Evolutionary conservation across 768 basidiomycete genomes (phyloP).

Genomic region (Rhodotorula kratochvilovae): DNA sequence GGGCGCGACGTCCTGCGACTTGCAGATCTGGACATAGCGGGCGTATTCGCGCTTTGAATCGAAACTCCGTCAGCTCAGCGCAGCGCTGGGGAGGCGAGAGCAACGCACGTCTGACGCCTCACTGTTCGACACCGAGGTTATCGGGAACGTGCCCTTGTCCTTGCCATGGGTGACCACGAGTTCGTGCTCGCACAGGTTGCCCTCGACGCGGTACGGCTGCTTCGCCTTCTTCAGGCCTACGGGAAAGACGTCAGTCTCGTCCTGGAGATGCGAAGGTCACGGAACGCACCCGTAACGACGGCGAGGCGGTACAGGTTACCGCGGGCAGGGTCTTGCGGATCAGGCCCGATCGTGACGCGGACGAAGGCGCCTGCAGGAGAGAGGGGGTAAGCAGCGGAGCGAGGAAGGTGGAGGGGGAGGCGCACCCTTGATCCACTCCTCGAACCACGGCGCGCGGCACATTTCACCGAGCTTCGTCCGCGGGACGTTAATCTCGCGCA

Average conservation of each 20-base stretch:
- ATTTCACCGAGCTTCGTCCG: conserved; percentile 68
- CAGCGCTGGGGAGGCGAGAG: not conserved
- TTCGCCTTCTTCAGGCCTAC: conserved; percentile 6
- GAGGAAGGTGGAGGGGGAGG: not conserved
- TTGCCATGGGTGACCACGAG: conserved; percentile 75
- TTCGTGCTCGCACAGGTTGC: conserved; percentile 53
- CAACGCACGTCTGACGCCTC: conserved; percentile 59
- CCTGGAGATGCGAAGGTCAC: no score
- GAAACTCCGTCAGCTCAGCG: not conserved
- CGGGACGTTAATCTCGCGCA: conserved; percentile 62
- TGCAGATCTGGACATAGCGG: conserved; percentile 54
- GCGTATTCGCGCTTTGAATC: conserved; percentile 64
- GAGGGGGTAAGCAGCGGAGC: conserved; percentile 2
- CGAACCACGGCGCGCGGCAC: conserved; percentile 75
- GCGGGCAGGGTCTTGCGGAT: conserved; percentile 50
- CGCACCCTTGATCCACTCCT: conserved; percentile 71
- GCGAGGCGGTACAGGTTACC: conserved; percentile 71
- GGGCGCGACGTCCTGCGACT: conserved; percentile 58
- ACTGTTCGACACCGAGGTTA: conserved; percentile 84
- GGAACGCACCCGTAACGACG: conserved; percentile 61
- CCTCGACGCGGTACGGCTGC: conserved; percentile 33
- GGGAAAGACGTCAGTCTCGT: no score
- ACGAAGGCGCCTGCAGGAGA: conserved; percentile 68
- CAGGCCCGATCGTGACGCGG: conserved; percentile 69
- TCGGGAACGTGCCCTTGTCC: conserved; percentile 58